Conservation (phyloP, 2,329 filamentous ascomycete species). For the Capronia americana region DNA sequence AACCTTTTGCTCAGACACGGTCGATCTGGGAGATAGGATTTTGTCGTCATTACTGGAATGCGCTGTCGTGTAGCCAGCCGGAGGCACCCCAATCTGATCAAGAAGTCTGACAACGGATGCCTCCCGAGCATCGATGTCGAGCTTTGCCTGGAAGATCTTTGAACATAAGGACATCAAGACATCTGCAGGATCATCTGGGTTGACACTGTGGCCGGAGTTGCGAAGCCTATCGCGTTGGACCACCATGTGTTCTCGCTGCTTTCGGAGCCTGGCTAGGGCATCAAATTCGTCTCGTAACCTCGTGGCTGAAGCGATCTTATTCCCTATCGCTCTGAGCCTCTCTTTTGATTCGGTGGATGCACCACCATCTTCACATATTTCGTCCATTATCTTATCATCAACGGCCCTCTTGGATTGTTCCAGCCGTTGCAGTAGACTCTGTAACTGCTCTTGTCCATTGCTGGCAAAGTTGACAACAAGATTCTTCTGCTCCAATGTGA, state of each 20-base stretch:
- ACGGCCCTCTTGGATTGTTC: constrained; percentile 32
- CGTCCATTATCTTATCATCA: constrained; percentile 35
- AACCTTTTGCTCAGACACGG: constrained; percentile 26
- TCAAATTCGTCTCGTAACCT: constrained; percentile 43
- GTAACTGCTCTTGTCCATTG: constrained; percentile 24
- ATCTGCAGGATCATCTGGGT: constrained; percentile 33
- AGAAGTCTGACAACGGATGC: constrained; percentile 26
- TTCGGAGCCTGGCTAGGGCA: constrained; percentile 32
- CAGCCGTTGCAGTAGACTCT: constrained; percentile 33
- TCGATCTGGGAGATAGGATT: background rate
- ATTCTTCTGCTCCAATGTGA: constrained; percentile 27
- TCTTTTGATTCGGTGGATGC: constrained; percentile 33
- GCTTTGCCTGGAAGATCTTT: constrained; percentile 31
- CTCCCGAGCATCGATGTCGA: constrained; percentile 31
- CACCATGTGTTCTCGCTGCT: constrained; percentile 33
- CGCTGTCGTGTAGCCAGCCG: constrained; percentile 13
- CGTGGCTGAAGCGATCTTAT: constrained; percentile 47
- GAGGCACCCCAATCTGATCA: constrained; percentile 31
- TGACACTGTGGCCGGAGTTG: constrained; percentile 28
- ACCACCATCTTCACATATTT: constrained; percentile 36
- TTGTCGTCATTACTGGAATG: background rate
- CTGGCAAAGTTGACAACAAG: constrained; percentile 30
- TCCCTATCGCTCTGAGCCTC: constrained; percentile 41
- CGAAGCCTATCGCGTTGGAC: constrained; percentile 45
- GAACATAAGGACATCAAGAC: constrained; percentile 25